A percentile compares a stretch with the other conserved stretches of the same genome.
These are phyloP conservation scores for Aegilops bicornis DNA, from an alignment of 176 grass and related monocot species.

Conservation along the genomic window DNA sequence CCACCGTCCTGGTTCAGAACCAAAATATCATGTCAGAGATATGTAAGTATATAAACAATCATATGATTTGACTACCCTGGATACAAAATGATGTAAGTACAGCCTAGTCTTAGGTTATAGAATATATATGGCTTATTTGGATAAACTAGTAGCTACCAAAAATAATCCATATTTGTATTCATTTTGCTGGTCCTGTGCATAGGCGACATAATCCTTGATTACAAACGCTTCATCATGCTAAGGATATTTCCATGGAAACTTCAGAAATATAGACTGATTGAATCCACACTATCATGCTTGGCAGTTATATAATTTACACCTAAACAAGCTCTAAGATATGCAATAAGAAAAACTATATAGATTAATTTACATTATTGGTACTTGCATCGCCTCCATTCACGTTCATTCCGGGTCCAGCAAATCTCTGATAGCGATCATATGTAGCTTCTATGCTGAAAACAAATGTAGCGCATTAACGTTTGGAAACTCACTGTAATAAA, in stretches of 20 bases:
- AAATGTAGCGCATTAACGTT: neutral
- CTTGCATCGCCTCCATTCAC: constrained; percentile 21
- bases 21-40: constrained; percentile 31
- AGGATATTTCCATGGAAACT: neutral
- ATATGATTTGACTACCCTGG: neutral
- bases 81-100: neutral
- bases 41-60: neutral
- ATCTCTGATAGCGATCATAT: constrained; percentile 46
- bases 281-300: neutral
- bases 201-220: neutral
- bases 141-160: neutral
- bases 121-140: neutral
- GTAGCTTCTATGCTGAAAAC: constrained; percentile 54
- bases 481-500: neutral
- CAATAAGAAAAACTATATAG: neutral
- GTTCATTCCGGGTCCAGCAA: constrained; percentile 15
- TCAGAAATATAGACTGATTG: neutral
- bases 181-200: constrained; percentile 1
- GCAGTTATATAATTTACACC: neutral
- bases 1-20: constrained; percentile 23
- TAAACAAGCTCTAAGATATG: constrained; percentile 15
- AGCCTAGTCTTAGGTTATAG: neutral
- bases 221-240: neutral
- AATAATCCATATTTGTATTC: neutral
- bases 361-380: constrained; percentile 40